Base-by-base conservation (phyloP, 495 filamentous ascomycete species). In the Penicillium salamii region DNA sequence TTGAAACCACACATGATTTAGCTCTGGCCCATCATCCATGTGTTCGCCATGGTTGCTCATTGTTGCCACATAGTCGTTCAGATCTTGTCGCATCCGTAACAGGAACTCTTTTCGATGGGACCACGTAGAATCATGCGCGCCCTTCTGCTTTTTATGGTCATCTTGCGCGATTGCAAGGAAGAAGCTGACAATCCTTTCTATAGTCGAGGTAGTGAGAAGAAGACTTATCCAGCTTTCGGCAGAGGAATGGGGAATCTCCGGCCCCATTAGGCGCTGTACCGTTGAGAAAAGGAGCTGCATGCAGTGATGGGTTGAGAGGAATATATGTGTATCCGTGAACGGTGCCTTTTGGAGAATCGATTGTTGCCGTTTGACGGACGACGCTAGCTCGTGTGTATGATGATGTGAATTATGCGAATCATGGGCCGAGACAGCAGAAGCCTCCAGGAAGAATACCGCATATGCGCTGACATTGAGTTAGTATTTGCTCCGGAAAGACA, bases 391-490 rank as follows among this genome's bases (percentile, higher is more conserved):
- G 2, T 21, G 38, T n/a, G n/a, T n/a, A 18, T 14, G 15, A 26
- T 19, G 34, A 21, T 46, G 47, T 18, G 52, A 40, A 15, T 24
- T 19, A 23, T 52, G 28, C 1, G 21, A 41, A 15, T 40, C 42
- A 28, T 49, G 40, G 12, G 38, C 24, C 8, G 31, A 14, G 12
- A 52, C 35, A 37, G 61, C 61, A 35, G 24, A 42, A 4, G 57
- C 57, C 44, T 68, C 62, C 3, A 68, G 62, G 37, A 68, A 68
- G 44, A 61, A 63, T 26, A 63, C 53, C 3, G 55, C 52, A 24
- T 65, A 61, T 33, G 61, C 58, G 23, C 64, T 68, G 36, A 11
- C 2, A 26, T 3, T 3, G 7, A 23, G 26, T 60, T 36, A 53
- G 50, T 31, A 12, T 15, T 29, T n/a, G 13, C 18, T 28, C 12